Conservation (phyloP, 2,329 filamentous ascomycete genomes). For the Chalaropsis thielavioides region DNA sequence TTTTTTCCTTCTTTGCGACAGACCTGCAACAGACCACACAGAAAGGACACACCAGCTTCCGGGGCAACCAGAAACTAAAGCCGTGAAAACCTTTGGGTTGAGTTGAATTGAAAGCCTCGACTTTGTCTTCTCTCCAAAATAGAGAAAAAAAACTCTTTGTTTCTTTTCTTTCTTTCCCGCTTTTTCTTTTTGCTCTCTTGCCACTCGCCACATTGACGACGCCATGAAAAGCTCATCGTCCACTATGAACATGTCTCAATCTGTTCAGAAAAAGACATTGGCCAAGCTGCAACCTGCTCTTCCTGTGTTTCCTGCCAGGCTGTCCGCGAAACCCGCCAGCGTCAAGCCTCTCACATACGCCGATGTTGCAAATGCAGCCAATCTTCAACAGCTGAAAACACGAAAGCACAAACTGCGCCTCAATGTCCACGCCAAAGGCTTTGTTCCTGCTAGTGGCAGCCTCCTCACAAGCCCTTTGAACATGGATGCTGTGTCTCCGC, state of each 20-base stretch:
- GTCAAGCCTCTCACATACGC: background rate
- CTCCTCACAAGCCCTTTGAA: background rate
- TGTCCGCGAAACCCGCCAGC: background rate
- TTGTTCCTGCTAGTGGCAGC: slow-evolving; percentile 9
- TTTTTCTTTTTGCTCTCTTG: background rate
- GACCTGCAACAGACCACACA: background rate
- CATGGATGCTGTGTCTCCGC: background rate
- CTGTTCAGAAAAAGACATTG: background rate
- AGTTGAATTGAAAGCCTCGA: background rate
- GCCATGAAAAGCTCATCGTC: background rate
- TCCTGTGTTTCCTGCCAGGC: background rate
- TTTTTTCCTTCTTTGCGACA: background rate
- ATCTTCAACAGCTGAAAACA: background rate
- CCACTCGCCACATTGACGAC: background rate
- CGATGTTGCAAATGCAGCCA: background rate
- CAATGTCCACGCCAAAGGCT: slow-evolving; percentile 14
- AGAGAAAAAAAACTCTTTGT: background rate
- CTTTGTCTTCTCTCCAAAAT: background rate
- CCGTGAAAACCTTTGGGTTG: background rate
- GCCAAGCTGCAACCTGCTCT: background rate
- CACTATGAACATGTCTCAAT: background rate
- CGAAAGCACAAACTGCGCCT: slow-evolving; percentile 20
- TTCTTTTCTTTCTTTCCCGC: background rate
- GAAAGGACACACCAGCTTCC: background rate
- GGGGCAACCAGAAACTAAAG: background rate